Evolutionary conservation across 2,329 filamentous ascomycete species (phyloP), one percentile per base, ranked within the genome.

Genomic region (Pseudopithomyces maydicus): DNA sequence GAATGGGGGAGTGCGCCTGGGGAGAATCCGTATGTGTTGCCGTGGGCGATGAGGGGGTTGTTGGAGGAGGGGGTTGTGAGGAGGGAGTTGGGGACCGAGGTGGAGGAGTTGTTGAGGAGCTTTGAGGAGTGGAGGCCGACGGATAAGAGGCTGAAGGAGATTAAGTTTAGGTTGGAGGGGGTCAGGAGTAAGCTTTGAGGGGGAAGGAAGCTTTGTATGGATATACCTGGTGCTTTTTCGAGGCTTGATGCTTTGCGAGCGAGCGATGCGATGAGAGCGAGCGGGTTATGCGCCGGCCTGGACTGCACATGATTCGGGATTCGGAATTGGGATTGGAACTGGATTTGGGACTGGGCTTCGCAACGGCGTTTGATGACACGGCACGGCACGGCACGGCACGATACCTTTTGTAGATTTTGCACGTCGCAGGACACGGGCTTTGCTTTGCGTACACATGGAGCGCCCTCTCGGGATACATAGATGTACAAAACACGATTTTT

Each of bases 71-170:
- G 95, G 17, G 87, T 92, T 68, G 94, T 98, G 22, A 92, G 90
- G 74, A 90, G 86, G 20, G 90, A 96, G 71, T 78, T 96, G 17
- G 86, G 86, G 32, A 78, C 83, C 1, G 95, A 99, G 77, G 92
- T 91, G 6, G 85, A 85, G 58, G 85, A 92, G 69, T 77, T 99
- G 49, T 80, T 99, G n/a, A 82, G 81, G 57, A 88, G 96, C 74
- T 99, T 98, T 75, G 93, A 98, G 73, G 87, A 91, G 52, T 99
- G 95, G 95, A 93, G 90, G 71, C 95, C 95, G 0, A 84, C 82
- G 0, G 96, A 88, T 7, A 99, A 98, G 79, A 90, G 90, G 42
- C 78, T 99, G 56, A 97, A 95, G 78, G 95, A 99, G 76, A 93
- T 99, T 45, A 96, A 96, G 76, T 98, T 96, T 76, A 84, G 95